Evolutionary conservation across 2,329 filamentous ascomycete genomes (phyloP).

Genomic region (Ophiostoma ulmi): DNA sequence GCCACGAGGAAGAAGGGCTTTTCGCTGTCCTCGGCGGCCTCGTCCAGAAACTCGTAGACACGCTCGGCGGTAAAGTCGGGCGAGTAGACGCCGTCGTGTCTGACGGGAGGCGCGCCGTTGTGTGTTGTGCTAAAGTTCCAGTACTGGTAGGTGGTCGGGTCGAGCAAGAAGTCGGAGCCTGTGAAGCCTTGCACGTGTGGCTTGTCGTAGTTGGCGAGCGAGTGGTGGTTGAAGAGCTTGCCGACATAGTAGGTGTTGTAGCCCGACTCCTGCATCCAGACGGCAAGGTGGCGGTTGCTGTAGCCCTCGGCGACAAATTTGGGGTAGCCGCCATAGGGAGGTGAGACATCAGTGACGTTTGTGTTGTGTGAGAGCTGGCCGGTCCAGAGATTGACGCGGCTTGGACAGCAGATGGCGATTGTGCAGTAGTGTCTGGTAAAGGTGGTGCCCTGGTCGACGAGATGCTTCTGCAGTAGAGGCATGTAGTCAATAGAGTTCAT

Average conservation of each 20-base stretch:
- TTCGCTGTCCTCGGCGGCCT: constrained; percentile 46
- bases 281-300: constrained; percentile 62
- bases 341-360: constrained; percentile 56
- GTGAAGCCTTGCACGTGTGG: constrained; percentile 56
- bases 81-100: constrained; percentile 48
- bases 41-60: constrained; percentile 40
- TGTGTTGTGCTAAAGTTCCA: constrained; percentile 55
- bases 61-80: constrained; percentile 15
- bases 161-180: constrained; percentile 50
- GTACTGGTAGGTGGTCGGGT: constrained; percentile 60
- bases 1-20: constrained; percentile 63
- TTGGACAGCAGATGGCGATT: constrained; percentile 61
- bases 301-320: constrained; percentile 61
- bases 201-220: constrained; percentile 54
- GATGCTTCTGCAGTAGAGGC: constrained; percentile 45
- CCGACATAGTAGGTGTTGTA: constrained; percentile 69
- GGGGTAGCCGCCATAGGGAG: constrained; percentile 59
- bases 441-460: constrained; percentile 49
- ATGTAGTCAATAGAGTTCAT: constrained; percentile 56
- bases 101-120: constrained; percentile 50
- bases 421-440: constrained; percentile 62
- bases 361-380: constrained; percentile 61
- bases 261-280: constrained; percentile 63
- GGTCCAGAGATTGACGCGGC: constrained; percentile 59
- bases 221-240: constrained; percentile 58